These are phyloP conservation scores for Phytopythium cucurbitacearum DNA, from an alignment of 352 stramenopile species.

Conservation along the genomic window DNA sequence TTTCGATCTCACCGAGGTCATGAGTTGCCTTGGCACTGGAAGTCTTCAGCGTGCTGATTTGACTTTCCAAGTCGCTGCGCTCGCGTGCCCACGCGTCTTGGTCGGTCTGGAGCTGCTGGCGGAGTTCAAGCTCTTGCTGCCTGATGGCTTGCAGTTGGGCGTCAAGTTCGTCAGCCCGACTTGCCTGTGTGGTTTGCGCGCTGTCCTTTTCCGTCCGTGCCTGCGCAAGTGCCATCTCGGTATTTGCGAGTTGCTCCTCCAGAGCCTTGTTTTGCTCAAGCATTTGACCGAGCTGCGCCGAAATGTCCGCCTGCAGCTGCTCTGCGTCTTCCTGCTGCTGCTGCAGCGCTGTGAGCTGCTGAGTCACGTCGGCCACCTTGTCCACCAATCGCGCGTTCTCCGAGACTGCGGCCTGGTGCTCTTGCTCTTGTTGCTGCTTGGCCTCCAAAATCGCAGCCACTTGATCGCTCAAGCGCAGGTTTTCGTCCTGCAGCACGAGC, in stretches of 20 bases:
- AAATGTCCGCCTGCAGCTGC: conserved; percentile 47
- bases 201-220: background rate
- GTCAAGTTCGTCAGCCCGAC: conserved; percentile 12
- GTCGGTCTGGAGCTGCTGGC: conserved; percentile 9
- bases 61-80: conserved; percentile 1
- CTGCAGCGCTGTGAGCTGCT: conserved; percentile 31
- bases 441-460: conserved; percentile 34
- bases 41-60: conserved; percentile 20
- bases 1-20: conserved; percentile 27
- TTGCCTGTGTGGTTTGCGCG: background rate
- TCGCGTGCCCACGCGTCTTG: conserved; percentile 6
- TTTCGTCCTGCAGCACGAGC: conserved; percentile 55
- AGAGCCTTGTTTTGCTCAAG: conserved; percentile 1
- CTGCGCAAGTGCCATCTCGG: background rate
- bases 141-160: conserved; percentile 3
- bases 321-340: conserved; percentile 60
- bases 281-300: conserved; percentile 46
- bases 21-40: conserved; percentile 12
- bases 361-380: conserved; percentile 41
- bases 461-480: conserved; percentile 41
- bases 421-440: conserved; percentile 45
- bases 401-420: conserved; percentile 21
- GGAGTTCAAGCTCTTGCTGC: conserved; percentile 3
- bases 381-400: conserved; percentile 21
- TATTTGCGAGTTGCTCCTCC: background rate